Base-by-base conservation (phyloP, 1,284 basidiomycete species). In the Malassezia furfur region DNA sequence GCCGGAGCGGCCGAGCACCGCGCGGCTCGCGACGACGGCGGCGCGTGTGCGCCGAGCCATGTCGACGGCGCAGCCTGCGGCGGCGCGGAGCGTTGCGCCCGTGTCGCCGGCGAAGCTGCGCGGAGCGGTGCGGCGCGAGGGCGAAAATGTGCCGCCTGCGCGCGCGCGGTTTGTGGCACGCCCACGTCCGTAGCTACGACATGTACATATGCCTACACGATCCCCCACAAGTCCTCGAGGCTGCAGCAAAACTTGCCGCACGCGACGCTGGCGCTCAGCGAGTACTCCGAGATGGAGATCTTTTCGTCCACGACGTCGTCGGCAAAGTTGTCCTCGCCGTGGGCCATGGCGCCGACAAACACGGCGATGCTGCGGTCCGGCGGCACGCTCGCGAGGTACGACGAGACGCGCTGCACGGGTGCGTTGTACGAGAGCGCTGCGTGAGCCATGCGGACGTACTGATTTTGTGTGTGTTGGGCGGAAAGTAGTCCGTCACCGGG, bases 251-350 rank as follows among this genome's bases (percentile, higher is more conserved):
- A 85, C 80, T 91, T 91, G 61, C 93, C 93, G 74, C 93, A 98
- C 12, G 93, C 93, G n/a, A 78, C 91, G 36, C 86, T 88, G 19
- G 94, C 93, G 68, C 89, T 93, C 46, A 98, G 78, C 6, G 87
- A 83, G 77, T 94, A 99, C 68, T 96, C 86, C 68, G 87, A 91
- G 76, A 99, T 91, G 60, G 87, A 84, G 70, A 98, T 91, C 79
- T 99, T 99, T 77, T 94, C 87, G 74, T 98, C 93, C 0, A 96
- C 88, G 62, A 88, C 77, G n/a, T 82, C 87, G 77, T 99, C 94
- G 11, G 94, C 93, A 79, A 99, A 99, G 78, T 91, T 89, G 70
- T 99, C 93, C 61, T 84, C 84, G 9, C 81, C 81, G 67, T 64
- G 66, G 1, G 72, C 70, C 72, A 75, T 75, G 17, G 94, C 93